A percentile compares a stretch with the other conserved stretches of the same genome.
These are phyloP conservation scores for Cylindrotheca closterium DNA, from an alignment of 108 stramenopile genomes.

Conservation along the genomic window DNA sequence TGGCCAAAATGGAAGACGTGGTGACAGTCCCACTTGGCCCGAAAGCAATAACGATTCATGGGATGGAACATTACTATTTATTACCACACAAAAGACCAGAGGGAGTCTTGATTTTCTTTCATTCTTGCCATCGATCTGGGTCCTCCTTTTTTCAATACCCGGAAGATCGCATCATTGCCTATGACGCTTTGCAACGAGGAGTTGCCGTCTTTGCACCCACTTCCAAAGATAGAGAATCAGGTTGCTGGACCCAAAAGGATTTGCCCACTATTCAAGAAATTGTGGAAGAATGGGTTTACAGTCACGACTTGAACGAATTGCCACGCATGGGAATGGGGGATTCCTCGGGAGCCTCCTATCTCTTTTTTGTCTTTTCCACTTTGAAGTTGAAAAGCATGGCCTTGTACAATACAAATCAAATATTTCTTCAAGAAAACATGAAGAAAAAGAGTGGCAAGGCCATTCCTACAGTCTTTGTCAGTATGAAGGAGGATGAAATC, in stretches of 20 bases:
- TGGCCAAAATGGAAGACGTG: slow-evolving; percentile 14
- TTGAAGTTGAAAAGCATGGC: slow-evolving; percentile 28
- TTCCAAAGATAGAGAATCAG: slow-evolving; percentile 22
- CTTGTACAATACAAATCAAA: slow-evolving; percentile 26
- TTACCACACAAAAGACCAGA: slow-evolving; percentile 18
- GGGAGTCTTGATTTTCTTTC: slow-evolving; percentile 31
- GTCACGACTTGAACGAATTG: slow-evolving; percentile 6
- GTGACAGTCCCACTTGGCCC: slow-evolving; percentile 21
- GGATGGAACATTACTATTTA: slow-evolving; percentile 22
- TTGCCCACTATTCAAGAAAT: slow-evolving; percentile 5
- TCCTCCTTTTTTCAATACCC: slow-evolving; percentile 32
- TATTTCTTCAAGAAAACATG: not conserved
- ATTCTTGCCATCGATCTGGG: slow-evolving; percentile 33
- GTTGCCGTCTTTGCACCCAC: slow-evolving; percentile 35
- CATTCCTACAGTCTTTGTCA: slow-evolving; percentile 27
- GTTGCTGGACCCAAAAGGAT: slow-evolving; percentile 26
- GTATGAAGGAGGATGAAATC: slow-evolving; percentile 18
- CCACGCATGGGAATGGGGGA: slow-evolving; percentile 24
- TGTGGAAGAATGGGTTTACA: slow-evolving; percentile 12
- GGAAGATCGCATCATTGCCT: slow-evolving; percentile 34
- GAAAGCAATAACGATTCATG: not conserved
- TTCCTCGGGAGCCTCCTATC: slow-evolving; percentile 30
- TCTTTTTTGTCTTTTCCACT: slow-evolving; percentile 12
- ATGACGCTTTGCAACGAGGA: slow-evolving; percentile 19
- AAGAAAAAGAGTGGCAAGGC: not conserved